Conservation (phyloP, 208 protist species). For the Trichomonas gallinae region DNA sequence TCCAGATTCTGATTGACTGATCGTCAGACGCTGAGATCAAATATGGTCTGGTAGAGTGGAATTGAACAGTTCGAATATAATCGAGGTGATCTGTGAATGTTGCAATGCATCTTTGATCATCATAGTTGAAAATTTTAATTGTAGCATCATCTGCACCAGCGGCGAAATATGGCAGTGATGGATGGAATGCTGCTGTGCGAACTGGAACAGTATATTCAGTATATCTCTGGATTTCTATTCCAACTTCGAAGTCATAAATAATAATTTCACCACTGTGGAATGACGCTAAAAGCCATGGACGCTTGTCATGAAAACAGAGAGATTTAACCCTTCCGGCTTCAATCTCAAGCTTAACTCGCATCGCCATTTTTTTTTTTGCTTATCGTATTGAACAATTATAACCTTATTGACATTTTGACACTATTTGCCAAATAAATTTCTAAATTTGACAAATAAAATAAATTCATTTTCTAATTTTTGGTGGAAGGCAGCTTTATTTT, state of each 20-base stretch:
- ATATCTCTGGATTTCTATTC: conserved; percentile 27
- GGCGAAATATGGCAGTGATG: conserved; percentile 88
- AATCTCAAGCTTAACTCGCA: conserved; percentile 91
- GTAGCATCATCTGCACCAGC: conserved; percentile 95
- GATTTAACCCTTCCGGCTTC: conserved; percentile 90
- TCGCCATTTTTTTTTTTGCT: conserved; percentile 27
- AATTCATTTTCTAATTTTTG: no score
- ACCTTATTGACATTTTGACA: neutral
- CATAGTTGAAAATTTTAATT: conserved; percentile 98
- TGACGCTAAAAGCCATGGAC: conserved; percentile 89
- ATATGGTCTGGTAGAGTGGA: conserved; percentile 66
- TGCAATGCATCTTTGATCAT: conserved; percentile 86
- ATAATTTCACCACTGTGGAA: conserved; percentile 94
- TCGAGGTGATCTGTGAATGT: conserved; percentile 90
- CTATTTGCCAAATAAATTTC: neutral
- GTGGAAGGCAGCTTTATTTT: no score
- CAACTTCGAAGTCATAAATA: conserved; percentile 96
- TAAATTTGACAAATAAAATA: no score
- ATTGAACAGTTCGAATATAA: conserved; percentile 93
- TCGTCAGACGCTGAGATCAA: conserved; percentile 93
- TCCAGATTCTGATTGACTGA: conserved; percentile 84
- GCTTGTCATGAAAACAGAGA: conserved; percentile 84
- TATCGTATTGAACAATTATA: neutral
- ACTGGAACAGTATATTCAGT: conserved; percentile 57
- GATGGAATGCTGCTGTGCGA: conserved; percentile 91